A percentile compares a stretch with the other conserved stretches of the same genome.
These are phyloP conservation scores for Pseudohalonectria lignicola DNA, from an alignment of 2,329 filamentous ascomycete genomes.

Conservation along the genomic window DNA sequence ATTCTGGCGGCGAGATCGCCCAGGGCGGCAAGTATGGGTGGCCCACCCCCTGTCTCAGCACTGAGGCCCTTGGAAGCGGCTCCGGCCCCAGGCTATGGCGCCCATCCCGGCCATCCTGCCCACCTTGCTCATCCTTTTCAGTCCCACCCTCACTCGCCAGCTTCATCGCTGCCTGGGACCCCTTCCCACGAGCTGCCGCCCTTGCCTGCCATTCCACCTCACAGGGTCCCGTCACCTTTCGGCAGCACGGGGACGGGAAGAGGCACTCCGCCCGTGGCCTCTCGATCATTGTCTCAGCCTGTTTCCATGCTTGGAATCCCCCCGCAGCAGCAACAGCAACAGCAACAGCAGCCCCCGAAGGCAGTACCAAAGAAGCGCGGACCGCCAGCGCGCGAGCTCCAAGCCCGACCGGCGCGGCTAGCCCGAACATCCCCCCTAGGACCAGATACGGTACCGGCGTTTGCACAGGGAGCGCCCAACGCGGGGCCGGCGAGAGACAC, in stretches of 20 bases:
- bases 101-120: background rate
- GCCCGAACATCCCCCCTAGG: no score
- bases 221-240: background rate
- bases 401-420: background rate
- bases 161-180: no score
- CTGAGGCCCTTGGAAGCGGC: background rate
- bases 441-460: background rate
- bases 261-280: background rate
- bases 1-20: background rate
- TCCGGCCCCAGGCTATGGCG: background rate
- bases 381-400: background rate
- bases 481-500: constrained; percentile 1
- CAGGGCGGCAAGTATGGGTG: background rate
- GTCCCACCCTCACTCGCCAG: background rate
- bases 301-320: background rate
- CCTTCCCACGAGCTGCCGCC: background rate
- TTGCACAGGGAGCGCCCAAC: background rate
- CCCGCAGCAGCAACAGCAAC: background rate
- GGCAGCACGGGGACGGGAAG: background rate
- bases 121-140: background rate
- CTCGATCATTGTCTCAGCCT: background rate
- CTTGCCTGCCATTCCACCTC: background rate
- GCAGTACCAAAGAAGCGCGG: background rate
- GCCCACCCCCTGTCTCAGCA: background rate
- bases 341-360: background rate